Evolutionary conservation across 2,329 filamentous ascomycete species (phyloP).

Genomic region (Calonectria pseudoreteaudii): DNA sequence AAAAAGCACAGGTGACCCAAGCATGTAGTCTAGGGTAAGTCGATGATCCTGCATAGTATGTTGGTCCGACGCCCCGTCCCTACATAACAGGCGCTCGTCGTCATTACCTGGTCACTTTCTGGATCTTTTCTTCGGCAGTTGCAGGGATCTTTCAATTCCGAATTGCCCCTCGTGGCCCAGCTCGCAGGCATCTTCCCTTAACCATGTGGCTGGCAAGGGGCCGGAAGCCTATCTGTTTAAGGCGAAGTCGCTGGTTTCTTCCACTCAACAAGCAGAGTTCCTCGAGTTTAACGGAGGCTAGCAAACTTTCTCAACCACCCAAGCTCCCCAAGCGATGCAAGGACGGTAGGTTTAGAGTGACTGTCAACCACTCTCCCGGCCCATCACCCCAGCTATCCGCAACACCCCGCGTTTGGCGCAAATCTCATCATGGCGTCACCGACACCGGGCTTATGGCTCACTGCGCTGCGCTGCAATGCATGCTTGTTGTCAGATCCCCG

Average conservation of each 20-base stretch:
- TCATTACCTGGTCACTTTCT: slow-evolving; percentile 1
- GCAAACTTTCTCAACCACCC: background rate
- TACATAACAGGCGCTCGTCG: background rate
- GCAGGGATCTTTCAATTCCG: slow-evolving; percentile 13
- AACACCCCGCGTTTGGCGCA: slow-evolving; percentile 6
- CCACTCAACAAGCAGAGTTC: background rate
- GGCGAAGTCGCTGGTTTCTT: background rate
- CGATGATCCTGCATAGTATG: background rate
- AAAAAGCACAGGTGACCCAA: slow-evolving; percentile 22
- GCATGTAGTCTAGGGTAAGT: slow-evolving; percentile 24
- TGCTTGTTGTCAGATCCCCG: background rate
- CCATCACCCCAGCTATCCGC: background rate
- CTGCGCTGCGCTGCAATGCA: background rate
- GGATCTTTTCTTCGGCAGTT: slow-evolving; percentile 3
- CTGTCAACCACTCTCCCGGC: background rate
- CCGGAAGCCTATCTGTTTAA: slow-evolving; percentile 13
- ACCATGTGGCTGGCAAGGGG: slow-evolving; percentile 20
- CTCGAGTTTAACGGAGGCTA: slow-evolving; percentile 8
- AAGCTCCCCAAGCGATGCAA: background rate
- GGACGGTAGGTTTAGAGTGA: background rate
- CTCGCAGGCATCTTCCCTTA: slow-evolving; percentile 17
- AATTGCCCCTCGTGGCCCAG: slow-evolving; percentile 12
- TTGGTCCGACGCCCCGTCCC: background rate
- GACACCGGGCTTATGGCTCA: background rate
- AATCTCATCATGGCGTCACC: background rate